A percentile compares a stretch with the other conserved stretches of the same genome.
These are phyloP conservation scores for Daldinia eschscholtzii DNA, from an alignment of 2,329 filamentous ascomycete species.

Conservation along the genomic window DNA sequence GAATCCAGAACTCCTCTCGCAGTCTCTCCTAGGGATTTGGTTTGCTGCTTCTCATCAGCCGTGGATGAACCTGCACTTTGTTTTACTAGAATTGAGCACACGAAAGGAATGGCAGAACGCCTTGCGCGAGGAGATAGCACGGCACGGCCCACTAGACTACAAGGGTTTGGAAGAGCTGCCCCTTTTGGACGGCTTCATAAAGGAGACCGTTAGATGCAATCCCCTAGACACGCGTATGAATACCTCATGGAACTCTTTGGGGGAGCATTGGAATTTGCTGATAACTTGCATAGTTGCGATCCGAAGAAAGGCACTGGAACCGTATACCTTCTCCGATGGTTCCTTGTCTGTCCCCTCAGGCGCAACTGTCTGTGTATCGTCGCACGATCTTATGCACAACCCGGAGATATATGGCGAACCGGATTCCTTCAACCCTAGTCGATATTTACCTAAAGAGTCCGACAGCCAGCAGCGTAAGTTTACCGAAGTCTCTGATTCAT, in stretches of 20 bases:
- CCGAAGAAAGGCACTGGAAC: background rate
- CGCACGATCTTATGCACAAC: slow-evolving; percentile 4
- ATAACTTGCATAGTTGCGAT: background rate
- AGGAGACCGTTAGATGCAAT: slow-evolving; percentile 1
- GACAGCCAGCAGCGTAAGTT: background rate
- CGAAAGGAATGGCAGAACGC: background rate
- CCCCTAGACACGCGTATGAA: slow-evolving; percentile 1
- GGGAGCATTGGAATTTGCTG: background rate
- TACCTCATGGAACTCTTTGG: background rate
- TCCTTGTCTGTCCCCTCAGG: background rate
- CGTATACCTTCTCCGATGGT: background rate
- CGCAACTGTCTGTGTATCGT: background rate
- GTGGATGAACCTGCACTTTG: slow-evolving; percentile 6
- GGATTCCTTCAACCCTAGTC: background rate
- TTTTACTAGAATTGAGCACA: background rate
- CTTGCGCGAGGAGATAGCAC: background rate
- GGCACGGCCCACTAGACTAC: background rate
- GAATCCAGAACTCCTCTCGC: background rate
- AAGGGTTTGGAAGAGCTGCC: background rate
- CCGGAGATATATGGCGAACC: background rate
- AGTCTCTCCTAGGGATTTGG: slow-evolving; percentile 1
- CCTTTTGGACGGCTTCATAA: slow-evolving; percentile 7
- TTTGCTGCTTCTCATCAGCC: slow-evolving; percentile 2
- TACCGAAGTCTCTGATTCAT: background rate
- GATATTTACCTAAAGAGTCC: background rate